Base-by-base conservation (phyloP, 306 rosid species). In the apple (Malus domestica) region DNA sequence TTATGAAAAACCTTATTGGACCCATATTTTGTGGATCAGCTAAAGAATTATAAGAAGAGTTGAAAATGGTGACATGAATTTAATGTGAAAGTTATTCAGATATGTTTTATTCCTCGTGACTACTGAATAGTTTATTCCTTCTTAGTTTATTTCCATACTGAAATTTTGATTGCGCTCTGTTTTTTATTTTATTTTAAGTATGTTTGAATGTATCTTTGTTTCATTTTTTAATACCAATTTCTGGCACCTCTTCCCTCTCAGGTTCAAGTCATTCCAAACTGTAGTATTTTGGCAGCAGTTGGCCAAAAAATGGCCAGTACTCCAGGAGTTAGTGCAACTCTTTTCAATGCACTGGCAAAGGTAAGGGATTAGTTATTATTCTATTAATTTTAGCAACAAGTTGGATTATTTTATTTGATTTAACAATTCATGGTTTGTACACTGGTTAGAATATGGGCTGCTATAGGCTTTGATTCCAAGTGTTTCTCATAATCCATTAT, bases 221-320 rank as follows among this genome's bases (percentile, higher is more conserved):
- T 20, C 40, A 5, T 42, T 72, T 58, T 23, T 13, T 4, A 5
- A 25, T 22, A 20, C 42, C 0, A 11, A 71, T 35, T n/a, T 81
- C 73, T 68, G 25, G 42, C 69, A 77, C 66, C 76, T 79, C 67
- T 5, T 18, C 29, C 60, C 55, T 79, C 84, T 80, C 97, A 95
- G 99, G 92, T 95, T 77, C 96, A 91, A 1, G 79, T 95, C n/a
- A 81, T 95, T 80, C 90, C 91, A 19, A 92, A 95, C 84, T 95
- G 97, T 87, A 95, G 99, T 79, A 95, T 95, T 84, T 88, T 95
- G 88, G 99, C 99, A 19, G 86, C 97, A 32, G 99, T 95, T 86
- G 99, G 99, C 79, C 97, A 92, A 87, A 92, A 89, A 73, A 95
- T 95, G 99, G 99, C 97, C n/a, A 95, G 99, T 84, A 90, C 99